Evolutionary conservation across 2,329 filamentous ascomycete genomes (phyloP), one percentile per base, ranked within the genome.

Genomic region (Diaporthe sp.): DNA sequence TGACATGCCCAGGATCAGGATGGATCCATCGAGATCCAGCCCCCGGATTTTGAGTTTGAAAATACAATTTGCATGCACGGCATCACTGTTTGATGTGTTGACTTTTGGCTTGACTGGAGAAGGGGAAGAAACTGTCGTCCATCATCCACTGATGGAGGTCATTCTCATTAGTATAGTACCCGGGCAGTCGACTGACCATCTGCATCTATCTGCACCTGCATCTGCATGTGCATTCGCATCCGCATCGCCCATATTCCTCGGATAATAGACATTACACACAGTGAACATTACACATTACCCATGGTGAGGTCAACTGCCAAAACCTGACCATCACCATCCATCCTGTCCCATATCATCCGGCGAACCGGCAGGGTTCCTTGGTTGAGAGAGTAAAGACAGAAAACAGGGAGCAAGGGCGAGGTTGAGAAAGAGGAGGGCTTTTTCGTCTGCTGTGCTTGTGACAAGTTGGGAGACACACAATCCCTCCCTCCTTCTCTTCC

Each of bases 21-120:
- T 67, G 62, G 62, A 68, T 15, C 65, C 65, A 70, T 70, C 65
- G 65, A 70, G 65, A 70, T 70, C 65, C 65, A 70, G 65, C 65
- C 65, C 65, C 65, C 65, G 65, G 65, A 42, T 70, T 70, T 70
- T 70, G 65, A 55, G 65, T 70, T 70, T 55, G 65, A 25, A 42
- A 55, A 55, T 55, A 70, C 65, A 68, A 68, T 68, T 68, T 53
- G 65, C 65, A 68, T 68, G 46, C 65, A 53, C 46, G 42, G 42
- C 61, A 68, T 70, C 49, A 42, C 65, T 55, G 31, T 70, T 55
- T 70, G 65, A 70, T 34, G 61, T 65, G 15, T 31, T 28, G 65
- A 25, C n/a, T 51, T 42, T 19, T 34, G 46, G 31, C 46, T 51
- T 70, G 15, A 25, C 31, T 37, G 31, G 22, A 53, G 31, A 55